Evolutionary conservation across 2,329 filamentous ascomycete genomes (phyloP).

Genomic region (Arthroderma uncinatum): DNA sequence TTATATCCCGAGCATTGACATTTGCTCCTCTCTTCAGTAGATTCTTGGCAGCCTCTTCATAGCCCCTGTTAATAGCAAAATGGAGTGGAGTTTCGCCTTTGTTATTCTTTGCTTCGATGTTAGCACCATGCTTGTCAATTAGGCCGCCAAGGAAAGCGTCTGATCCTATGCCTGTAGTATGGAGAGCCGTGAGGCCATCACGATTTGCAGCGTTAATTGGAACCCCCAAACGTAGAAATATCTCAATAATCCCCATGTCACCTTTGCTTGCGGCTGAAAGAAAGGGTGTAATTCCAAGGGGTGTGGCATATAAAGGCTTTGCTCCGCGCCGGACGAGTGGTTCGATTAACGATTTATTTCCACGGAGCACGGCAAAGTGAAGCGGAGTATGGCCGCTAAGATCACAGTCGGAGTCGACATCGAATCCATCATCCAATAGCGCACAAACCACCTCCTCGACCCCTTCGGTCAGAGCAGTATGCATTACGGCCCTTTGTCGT

Average conservation of each 20-base stretch:
- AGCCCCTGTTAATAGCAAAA: background rate
- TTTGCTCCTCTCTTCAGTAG: slow-evolving; percentile 15
- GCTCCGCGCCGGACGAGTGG: background rate
- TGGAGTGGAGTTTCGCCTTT: slow-evolving; percentile 26
- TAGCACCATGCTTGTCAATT: slow-evolving; percentile 22
- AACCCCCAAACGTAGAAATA: background rate
- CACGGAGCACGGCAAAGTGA: background rate
- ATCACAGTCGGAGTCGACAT: background rate
- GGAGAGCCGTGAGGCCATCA: background rate
- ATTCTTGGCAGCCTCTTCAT: slow-evolving; percentile 3
- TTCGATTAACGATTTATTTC: background rate
- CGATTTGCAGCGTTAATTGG: background rate
- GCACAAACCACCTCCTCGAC: background rate
- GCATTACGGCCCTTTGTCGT: background rate
- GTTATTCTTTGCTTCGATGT: slow-evolving; percentile 26
- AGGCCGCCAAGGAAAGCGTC: background rate
- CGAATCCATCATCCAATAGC: slow-evolving; percentile 1
- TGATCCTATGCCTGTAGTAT: background rate
- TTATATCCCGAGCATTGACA: slow-evolving; percentile 13
- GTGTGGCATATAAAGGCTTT: background rate
- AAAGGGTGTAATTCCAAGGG: background rate
- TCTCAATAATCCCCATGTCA: background rate
- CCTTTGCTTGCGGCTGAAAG: background rate
- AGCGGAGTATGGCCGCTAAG: background rate
- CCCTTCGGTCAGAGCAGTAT: background rate